phyloP scores from a whole-genome alignment of 1,284 basidiomycete species.

The Kalmanozyma brasiliensis region DNA sequence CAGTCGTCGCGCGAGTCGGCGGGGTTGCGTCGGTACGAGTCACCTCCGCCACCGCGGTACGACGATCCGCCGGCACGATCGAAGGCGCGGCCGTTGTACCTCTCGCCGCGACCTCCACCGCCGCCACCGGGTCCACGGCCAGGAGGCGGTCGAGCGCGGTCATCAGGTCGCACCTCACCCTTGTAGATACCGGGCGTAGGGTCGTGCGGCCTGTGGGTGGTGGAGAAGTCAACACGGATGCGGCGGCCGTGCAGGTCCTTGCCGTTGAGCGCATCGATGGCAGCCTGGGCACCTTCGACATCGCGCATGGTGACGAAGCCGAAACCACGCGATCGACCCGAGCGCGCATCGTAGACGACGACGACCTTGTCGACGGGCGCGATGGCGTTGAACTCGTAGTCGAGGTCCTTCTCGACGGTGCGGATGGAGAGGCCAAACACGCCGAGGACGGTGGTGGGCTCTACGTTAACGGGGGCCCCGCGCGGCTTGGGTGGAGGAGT shows the following conservation, averaged over 20 bases:
- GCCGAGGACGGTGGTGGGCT: constrained; percentile 88
- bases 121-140: constrained; percentile 7
- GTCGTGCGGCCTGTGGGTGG: constrained; percentile 90
- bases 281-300: constrained; percentile 84
- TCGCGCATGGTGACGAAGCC: constrained; percentile 94
- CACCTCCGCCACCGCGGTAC: constrained; percentile 39
- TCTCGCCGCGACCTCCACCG: constrained; percentile 10
- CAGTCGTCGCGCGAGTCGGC: constrained; percentile 53
- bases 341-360: constrained; percentile 98
- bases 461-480: constrained; percentile 70
- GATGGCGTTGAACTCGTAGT: constrained; percentile 89
- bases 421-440: constrained; percentile 96
- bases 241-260: constrained; percentile 93
- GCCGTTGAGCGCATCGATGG: constrained; percentile 91
- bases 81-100: constrained; percentile 38
- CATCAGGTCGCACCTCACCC: constrained; percentile 60
- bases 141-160: constrained; percentile 37
- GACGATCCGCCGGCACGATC: constrained; percentile 22
- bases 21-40: constrained; percentile 32
- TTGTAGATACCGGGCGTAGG: constrained; percentile 95
- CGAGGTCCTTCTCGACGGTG: constrained; percentile 90
- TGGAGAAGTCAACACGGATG: constrained; percentile 96
- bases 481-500: constrained; percentile 43
- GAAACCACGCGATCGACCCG: constrained; percentile 94
- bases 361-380: constrained; percentile 89